These are phyloP conservation scores for Penicillium italicum DNA, from an alignment of 2,329 filamentous ascomycete species.

Conservation along the genomic window DNA sequence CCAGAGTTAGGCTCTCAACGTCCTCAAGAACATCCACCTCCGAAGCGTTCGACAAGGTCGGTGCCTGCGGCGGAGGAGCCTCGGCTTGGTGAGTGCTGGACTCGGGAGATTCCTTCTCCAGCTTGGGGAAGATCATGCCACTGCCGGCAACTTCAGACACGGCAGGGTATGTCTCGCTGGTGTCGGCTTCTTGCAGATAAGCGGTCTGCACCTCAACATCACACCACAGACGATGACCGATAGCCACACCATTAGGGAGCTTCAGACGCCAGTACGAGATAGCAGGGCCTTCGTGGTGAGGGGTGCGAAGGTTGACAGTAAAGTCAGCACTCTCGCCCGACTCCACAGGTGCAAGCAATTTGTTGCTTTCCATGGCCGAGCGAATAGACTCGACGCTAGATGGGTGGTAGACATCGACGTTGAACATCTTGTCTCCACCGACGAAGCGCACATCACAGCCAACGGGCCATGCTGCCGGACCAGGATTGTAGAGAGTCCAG, in stretches of 20 bases:
- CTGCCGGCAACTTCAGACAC: constrained; percentile 47
- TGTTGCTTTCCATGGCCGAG: constrained; percentile 77
- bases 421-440: constrained; percentile 94
- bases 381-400: constrained; percentile 73
- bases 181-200: constrained; percentile 11
- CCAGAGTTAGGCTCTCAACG: constrained; percentile 55
- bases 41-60: constrained; percentile 44
- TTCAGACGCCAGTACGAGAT: constrained; percentile 98
- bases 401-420: constrained; percentile 74
- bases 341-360: constrained; percentile 64
- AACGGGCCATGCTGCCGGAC: constrained; percentile 73
- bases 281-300: constrained; percentile 68
- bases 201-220: constrained; percentile 66
- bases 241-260: constrained; percentile 71
- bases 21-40: constrained; percentile 54
- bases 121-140: constrained; percentile 93
- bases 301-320: constrained; percentile 79
- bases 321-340: constrained; percentile 76
- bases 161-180: constrained; percentile 22
- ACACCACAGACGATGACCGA: constrained; percentile 94
- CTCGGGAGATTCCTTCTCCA: constrained; percentile 87
- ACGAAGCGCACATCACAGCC: constrained; percentile 89
- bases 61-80: constrained; percentile 29
- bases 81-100: constrained; percentile 67
- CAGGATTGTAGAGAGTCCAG: constrained; percentile 86